phyloP scores from a whole-genome alignment of 202 grass and related monocot genomes.

The Saccharum hybrid region DNA sequence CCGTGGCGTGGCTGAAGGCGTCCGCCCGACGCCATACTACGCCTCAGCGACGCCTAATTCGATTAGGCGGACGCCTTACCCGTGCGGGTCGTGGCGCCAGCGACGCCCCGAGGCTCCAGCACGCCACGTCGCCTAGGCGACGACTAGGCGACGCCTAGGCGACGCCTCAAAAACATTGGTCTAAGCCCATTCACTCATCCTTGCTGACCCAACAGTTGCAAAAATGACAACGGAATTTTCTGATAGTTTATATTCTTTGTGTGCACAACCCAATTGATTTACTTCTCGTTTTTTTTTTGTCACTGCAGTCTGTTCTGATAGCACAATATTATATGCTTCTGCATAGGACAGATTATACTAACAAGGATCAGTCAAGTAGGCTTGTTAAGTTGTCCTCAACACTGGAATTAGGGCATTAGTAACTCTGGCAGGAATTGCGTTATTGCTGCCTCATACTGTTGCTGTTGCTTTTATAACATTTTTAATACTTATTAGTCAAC shows the following conservation, averaged over 20 bases:
- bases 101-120: too few species aligned
- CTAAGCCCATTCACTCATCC: neutral
- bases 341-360: neutral
- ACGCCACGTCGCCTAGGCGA: too few species aligned
- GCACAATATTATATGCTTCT: conserved; percentile 15
- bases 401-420: neutral
- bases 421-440: neutral
- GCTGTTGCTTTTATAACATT: conserved; percentile 31
- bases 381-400: neutral
- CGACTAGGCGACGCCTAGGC: too few species aligned
- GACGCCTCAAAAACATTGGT: too few species aligned
- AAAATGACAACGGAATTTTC: neutral
- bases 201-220: neutral
- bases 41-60: too few species aligned
- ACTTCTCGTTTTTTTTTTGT: neutral
- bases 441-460: conserved; percentile 2
- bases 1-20: too few species aligned
- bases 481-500: conserved; percentile 25
- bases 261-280: conserved; percentile 21
- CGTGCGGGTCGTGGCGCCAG: too few species aligned
- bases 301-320: conserved; percentile 13
- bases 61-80: too few species aligned
- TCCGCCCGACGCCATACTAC: too few species aligned
- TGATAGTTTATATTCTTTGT: neutral
- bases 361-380: conserved; percentile 2